Evolutionary conservation across 257 asterid genomes (phyloP).

Genomic region (Salvia rosmarinus): DNA sequence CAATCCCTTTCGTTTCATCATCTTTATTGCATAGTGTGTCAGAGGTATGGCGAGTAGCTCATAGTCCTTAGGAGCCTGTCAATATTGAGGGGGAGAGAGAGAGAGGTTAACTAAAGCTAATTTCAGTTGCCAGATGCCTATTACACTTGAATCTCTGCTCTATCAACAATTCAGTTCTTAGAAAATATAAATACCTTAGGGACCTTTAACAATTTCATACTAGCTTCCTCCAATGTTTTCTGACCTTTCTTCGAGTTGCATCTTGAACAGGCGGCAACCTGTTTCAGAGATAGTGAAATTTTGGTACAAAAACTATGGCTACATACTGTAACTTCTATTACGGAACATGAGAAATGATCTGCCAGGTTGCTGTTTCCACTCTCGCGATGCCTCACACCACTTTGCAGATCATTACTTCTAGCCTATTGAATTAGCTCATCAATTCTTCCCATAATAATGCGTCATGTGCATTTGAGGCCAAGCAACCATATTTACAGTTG

Average conservation of each 20-base stretch:
- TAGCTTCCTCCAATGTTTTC: slow-evolving; percentile 77
- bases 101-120: background rate
- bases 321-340: slow-evolving; percentile 1
- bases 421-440: background rate
- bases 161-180: background rate
- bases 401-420: background rate
- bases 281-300: slow-evolving; percentile 32
- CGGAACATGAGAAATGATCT: slow-evolving; percentile 5
- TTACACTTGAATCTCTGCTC: background rate
- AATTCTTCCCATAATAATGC: slow-evolving; percentile 3
- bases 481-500: background rate
- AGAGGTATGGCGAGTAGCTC: slow-evolving; percentile 81
- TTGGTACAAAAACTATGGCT: background rate
- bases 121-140: background rate
- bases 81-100: background rate
- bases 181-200: slow-evolving; percentile 60
- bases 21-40: slow-evolving; percentile 60
- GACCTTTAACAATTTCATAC: slow-evolving; percentile 69
- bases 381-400: background rate
- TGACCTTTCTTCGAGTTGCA: slow-evolving; percentile 93
- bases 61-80: slow-evolving; percentile 80
- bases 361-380: background rate
- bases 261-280: slow-evolving; percentile 86
- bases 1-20: slow-evolving; percentile 69
- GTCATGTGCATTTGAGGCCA: background rate